These are phyloP conservation scores for Alternaria ventricosa DNA, from an alignment of 2,329 filamentous ascomycete genomes.

Conservation along the genomic window DNA sequence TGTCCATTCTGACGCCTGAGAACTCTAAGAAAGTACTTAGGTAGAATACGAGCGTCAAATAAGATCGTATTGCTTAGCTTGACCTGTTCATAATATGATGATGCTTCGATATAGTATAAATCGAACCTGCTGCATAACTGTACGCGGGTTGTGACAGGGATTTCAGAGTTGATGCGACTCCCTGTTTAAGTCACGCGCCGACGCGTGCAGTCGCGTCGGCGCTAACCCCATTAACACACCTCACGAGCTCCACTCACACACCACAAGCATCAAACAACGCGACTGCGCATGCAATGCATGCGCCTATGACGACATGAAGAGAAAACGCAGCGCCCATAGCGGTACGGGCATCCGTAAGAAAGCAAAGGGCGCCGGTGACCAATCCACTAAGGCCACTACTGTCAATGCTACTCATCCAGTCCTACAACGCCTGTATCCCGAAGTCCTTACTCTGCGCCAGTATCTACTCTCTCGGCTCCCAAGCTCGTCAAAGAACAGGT, in stretches of 20 bases:
- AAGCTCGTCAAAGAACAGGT: conserved; percentile 64
- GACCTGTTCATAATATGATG: not conserved
- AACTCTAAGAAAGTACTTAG: not conserved
- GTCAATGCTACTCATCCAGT: conserved; percentile 64
- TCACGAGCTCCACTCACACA: not conserved
- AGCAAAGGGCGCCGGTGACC: conserved; percentile 27
- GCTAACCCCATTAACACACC: not conserved
- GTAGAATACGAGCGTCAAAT: not conserved
- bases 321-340: conserved; percentile 33
- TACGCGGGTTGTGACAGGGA: not conserved
- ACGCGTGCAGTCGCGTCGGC: conserved; percentile 1
- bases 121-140: not conserved
- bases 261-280: not conserved
- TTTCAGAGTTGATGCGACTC: not conserved
- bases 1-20: not conserved
- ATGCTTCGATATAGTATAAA: not conserved
- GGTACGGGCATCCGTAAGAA: conserved; percentile 31
- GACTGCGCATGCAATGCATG: not conserved
- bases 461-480: conserved; percentile 73
- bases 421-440: conserved; percentile 71
- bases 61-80: not conserved
- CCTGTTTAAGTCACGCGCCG: not conserved
- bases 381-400: conserved; percentile 44
- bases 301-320: conserved; percentile 22
- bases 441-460: conserved; percentile 70